Percentiles rank a stretch among this genome's conserved stretches.
phyloP scores from a whole-genome alignment of 2,329 filamentous ascomycete species.

The Fusarium sublunatum region DNA sequence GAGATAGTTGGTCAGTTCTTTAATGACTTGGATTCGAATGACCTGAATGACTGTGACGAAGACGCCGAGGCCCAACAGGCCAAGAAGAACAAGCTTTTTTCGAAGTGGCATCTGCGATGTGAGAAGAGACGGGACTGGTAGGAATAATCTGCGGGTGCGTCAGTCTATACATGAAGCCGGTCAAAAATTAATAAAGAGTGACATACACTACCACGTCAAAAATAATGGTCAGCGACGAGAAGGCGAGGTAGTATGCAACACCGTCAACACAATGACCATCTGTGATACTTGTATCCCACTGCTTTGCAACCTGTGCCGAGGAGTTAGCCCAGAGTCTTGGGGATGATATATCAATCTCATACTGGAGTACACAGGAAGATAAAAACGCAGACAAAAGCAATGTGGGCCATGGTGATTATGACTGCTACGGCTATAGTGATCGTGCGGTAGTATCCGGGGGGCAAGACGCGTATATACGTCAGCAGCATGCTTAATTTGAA shows the following conservation, averaged over 20 bases:
- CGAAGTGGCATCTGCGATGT: too few species aligned
- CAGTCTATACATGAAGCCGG: neutral
- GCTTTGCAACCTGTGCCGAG: constrained; percentile 43
- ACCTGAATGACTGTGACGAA: constrained; percentile 62
- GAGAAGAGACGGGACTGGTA: too few species aligned
- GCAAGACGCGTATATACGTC: constrained; percentile 58
- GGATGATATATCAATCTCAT: neutral
- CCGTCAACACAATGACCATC: constrained; percentile 52
- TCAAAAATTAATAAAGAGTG: constrained; percentile 38
- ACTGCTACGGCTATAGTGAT: constrained; percentile 49
- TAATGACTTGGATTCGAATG: constrained; percentile 60
- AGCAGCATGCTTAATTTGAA: constrained; percentile 59
- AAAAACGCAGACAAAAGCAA: constrained; percentile 50
- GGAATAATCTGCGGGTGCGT: too few species aligned
- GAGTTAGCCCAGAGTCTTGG: neutral
- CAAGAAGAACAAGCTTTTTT: constrained; percentile 53
- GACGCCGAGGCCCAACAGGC: constrained; percentile 58
- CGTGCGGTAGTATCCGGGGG: constrained; percentile 49
- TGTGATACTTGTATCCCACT: constrained; percentile 54
- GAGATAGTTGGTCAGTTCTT: constrained; percentile 55
- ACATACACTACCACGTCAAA: constrained; percentile 55
- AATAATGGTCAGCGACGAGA: constrained; percentile 53
- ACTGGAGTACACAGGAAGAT: constrained; percentile 51
- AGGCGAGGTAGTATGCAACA: constrained; percentile 56
- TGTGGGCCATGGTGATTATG: constrained; percentile 51